Percentiles rank a stretch among this genome's conserved stretches.
phyloP scores from a whole-genome alignment of 1,284 basidiomycete species.

The Peniophora sp. region DNA sequence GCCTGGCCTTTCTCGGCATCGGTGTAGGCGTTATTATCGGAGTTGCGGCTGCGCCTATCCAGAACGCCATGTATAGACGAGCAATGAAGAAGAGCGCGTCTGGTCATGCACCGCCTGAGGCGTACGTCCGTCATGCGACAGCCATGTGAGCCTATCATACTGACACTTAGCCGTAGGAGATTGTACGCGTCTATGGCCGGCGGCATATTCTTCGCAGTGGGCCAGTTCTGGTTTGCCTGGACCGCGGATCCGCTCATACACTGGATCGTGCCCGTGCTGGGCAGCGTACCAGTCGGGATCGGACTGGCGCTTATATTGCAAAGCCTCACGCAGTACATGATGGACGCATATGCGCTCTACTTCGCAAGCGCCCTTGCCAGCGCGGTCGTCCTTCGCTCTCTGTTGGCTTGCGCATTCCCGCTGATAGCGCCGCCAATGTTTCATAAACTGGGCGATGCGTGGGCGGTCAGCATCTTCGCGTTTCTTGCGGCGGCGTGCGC shows the following conservation, averaged over 20 bases:
- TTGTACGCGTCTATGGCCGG: conserved; percentile 51
- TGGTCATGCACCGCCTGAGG: conserved; percentile 54
- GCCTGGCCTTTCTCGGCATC: conserved; percentile 60
- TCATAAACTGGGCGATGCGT: conserved; percentile 48
- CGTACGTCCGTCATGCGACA: conserved; percentile 28
- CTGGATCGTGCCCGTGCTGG: conserved; percentile 58
- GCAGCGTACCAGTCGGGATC: conserved; percentile 56
- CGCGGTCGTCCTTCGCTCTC: conserved; percentile 59
- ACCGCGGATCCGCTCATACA: conserved; percentile 49
- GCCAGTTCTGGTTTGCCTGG: conserved; percentile 59
- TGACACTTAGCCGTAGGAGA: conserved; percentile 30
- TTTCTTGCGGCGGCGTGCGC: conserved; percentile 46
- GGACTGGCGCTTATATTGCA: conserved; percentile 56
- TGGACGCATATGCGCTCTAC: conserved; percentile 57
- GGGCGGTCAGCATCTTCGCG: conserved; percentile 61
- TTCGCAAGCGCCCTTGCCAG: conserved; percentile 65
- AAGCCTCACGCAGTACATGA: conserved; percentile 52
- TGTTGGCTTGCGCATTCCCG: conserved; percentile 59
- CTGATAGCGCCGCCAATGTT: conserved; percentile 55
- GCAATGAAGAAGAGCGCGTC: conserved; percentile 40
- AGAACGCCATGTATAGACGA: conserved; percentile 48
- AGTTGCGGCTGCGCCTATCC: conserved; percentile 42
- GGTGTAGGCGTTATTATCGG: conserved; percentile 53
- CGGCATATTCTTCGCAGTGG: conserved; percentile 45
- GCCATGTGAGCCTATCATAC: background rate